Evolutionary conservation across 2,329 filamentous ascomycete species (phyloP), one percentile per base, ranked within the genome.

Genomic region (Bipolaris oryzae): DNA sequence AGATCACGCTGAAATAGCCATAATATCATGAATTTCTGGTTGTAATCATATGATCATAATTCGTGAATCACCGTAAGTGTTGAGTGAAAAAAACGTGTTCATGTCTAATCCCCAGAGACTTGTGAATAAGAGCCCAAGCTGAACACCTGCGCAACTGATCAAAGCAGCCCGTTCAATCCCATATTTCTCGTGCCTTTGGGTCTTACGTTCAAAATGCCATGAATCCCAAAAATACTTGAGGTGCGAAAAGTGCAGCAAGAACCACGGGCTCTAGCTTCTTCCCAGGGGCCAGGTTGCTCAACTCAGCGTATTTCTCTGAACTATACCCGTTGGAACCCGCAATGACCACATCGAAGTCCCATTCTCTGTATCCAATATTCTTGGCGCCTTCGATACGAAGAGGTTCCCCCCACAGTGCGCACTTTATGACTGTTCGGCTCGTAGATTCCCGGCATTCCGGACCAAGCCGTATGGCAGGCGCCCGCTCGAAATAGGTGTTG

Each of bases 401-500:
- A 13, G 15, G 18, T 1, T 54, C 45, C 6, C 44, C 55, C 55
- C 55, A 57, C 2, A 57, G 44, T 11, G 55, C 55, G 28, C 55
- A 57, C 31, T 57, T 57, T 10, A 57, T 46, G 2, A 54, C 9
- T 5, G 50, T 54, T 3, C 55, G 50, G 7, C 50, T 57, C 4
- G 23, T 20, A 16, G 55, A 28, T 38, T 49, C 20, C 16, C 20
- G 41, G 10, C 55, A 57, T 10, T 35, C 13, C 0, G 45, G 39
- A 1, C 50, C 45, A 5, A 57, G 55, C 13, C 44, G 18, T 11
- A 53, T 38, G 3, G 44, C 15, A 0, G 55, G 55, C 3, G 55
- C 44, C 33, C 55, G 55, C 33, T 57, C 55, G 21, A 49, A 57
- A 13, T 57, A 57, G 6, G 54, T 33, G 34, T 57, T 57, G 45